These are phyloP conservation scores for Cyclotella sp. DNA, from an alignment of 108 stramenopile species.

Conservation along the genomic window DNA sequence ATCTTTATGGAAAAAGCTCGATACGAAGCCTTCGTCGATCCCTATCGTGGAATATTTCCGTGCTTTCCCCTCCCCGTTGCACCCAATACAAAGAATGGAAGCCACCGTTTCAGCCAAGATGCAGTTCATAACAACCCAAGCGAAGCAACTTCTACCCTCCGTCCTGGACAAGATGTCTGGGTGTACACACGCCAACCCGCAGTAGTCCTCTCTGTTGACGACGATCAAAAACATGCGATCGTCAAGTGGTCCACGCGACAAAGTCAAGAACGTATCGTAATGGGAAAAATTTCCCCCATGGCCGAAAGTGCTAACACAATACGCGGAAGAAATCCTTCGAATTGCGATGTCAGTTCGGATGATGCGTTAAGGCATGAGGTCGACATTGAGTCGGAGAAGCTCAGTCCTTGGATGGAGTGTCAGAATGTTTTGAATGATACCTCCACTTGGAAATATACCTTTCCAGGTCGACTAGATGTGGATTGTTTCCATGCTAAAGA, in stretches of 20 bases:
- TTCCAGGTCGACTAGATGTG: neutral
- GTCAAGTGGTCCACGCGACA: neutral
- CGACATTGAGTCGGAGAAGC: neutral
- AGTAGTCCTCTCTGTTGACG: neutral
- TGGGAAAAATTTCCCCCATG: neutral
- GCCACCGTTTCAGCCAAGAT: neutral
- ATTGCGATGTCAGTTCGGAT: too few relatives aligned
- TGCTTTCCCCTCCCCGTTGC: conserved; percentile 17
- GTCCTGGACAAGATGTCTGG: neutral
- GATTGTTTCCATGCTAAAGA: neutral
- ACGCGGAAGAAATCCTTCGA: neutral
- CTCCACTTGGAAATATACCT: neutral
- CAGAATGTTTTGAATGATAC: conserved; percentile 23
- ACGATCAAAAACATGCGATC: neutral
- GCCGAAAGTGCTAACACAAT: neutral
- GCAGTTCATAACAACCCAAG: neutral
- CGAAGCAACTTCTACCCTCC: neutral
- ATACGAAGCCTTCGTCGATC: conserved; percentile 70
- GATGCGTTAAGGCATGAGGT: neutral
- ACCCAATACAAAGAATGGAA: neutral
- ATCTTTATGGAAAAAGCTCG: conserved; percentile 45
- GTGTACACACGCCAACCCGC: neutral
- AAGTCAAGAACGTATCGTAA: neutral
- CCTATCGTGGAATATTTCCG: conserved; percentile 66
- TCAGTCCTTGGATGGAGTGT: conserved; percentile 65